phyloP scores from a whole-genome alignment of 257 asterid species.

The Cruciata laevipes region DNA sequence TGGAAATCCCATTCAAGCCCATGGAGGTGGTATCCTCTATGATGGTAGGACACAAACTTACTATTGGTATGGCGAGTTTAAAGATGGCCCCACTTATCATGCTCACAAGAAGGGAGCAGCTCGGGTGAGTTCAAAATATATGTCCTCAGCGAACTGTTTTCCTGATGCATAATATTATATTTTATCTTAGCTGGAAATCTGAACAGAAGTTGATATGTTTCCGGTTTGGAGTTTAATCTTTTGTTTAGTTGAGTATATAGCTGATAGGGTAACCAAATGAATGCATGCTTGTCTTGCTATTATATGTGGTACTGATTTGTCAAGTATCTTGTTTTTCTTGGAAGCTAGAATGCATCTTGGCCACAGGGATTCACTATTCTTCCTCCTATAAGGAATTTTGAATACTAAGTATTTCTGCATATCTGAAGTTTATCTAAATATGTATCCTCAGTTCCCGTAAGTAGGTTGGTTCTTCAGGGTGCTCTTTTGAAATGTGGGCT shows the following conservation, averaged over 20 bases:
- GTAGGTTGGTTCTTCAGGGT: neutral
- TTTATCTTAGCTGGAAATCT: neutral
- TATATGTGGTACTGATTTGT: neutral
- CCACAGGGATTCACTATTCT: neutral
- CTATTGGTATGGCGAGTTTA: constrained; percentile 97
- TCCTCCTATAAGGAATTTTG: neutral
- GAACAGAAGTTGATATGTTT: neutral
- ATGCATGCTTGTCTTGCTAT: neutral
- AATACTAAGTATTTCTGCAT: neutral
- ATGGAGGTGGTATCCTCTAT: constrained; percentile 90
- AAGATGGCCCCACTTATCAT: constrained; percentile 96
- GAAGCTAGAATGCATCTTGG: neutral
- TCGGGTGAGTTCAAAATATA: constrained; percentile 47
- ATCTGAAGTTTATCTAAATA: neutral
- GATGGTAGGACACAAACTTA: constrained; percentile 60
- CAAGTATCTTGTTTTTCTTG: neutral
- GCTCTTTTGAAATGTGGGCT: neutral
- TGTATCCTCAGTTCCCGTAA: neutral
- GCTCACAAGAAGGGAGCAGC: constrained; percentile 95
- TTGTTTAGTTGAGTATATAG: neutral
- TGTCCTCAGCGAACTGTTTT: neutral
- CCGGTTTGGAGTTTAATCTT: neutral
- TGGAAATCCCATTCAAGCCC: constrained; percentile 96
- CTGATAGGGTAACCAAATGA: neutral
- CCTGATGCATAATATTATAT: too few species aligned